phyloP scores from a whole-genome alignment of 176 grass and related monocot genomes.

The Urochloa ruziziensis region DNA sequence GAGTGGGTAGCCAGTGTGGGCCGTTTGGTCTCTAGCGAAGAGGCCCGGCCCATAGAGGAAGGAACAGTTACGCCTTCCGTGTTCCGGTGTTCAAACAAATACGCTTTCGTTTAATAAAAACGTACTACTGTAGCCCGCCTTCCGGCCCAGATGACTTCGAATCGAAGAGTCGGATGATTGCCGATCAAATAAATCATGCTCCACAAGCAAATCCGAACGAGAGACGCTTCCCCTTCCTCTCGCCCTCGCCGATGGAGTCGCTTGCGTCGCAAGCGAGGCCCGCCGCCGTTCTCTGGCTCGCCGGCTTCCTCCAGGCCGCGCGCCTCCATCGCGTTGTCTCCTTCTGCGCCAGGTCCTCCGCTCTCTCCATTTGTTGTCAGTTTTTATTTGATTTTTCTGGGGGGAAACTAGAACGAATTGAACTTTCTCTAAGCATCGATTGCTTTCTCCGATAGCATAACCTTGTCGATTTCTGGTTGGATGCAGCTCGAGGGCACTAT shows the following conservation, averaged over 20 bases:
- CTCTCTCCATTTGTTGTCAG: not conserved
- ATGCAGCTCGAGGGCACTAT: slow-evolving; percentile 66
- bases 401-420: not conserved
- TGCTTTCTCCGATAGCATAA: not conserved
- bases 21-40: not conserved
- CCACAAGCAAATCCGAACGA: not conserved
- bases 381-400: not conserved
- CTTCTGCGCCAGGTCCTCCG: slow-evolving; percentile 70
- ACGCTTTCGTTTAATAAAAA: not conserved
- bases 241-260: slow-evolving; percentile 41
- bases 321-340: slow-evolving; percentile 63
- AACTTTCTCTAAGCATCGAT: not conserved
- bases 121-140: not conserved
- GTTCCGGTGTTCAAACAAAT: accelerated
- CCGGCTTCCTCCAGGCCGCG: slow-evolving; percentile 82
- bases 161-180: slow-evolving; percentile 3
- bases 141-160: not conserved
- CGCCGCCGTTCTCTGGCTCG: slow-evolving; percentile 65
- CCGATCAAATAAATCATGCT: slow-evolving; percentile 16
- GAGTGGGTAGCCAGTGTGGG: not conserved
- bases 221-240: not conserved
- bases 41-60: not conserved
- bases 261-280: slow-evolving; percentile 63
- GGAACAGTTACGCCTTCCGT: not conserved
- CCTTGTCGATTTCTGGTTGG: slow-evolving; percentile 3